These are phyloP conservation scores for Novakomyces olei DNA, from an alignment of 805 yeast genomes.

Conservation along the genomic window DNA sequence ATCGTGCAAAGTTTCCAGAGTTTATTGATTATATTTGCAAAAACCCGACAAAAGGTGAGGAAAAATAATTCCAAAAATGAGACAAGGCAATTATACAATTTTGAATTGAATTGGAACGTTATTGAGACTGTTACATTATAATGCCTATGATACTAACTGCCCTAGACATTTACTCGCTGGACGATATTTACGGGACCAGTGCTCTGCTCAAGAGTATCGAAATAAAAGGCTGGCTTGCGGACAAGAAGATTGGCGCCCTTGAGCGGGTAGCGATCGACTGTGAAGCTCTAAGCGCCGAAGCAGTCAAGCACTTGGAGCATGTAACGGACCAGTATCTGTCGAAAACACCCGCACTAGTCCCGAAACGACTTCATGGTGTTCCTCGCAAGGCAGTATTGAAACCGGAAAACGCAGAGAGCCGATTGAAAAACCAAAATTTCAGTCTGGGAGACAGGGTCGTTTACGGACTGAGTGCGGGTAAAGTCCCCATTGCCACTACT, in stretches of 20 bases:
- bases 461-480: slow-evolving; percentile 67
- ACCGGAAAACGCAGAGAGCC: slow-evolving; percentile 48
- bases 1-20: slow-evolving; percentile 36
- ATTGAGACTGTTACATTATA: no score
- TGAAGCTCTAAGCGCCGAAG: slow-evolving; percentile 47
- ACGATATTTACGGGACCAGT: background rate
- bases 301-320: slow-evolving; percentile 46
- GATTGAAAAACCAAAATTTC: slow-evolving; percentile 54
- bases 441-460: slow-evolving; percentile 75
- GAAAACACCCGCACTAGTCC: slow-evolving; percentile 13
- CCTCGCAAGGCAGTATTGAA: slow-evolving; percentile 66
- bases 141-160: no score
- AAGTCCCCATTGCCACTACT: slow-evolving; percentile 63
- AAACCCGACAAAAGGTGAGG: no score
- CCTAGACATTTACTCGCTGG: no score
- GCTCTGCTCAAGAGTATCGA: background rate
- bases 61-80: no score
- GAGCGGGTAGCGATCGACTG: slow-evolving; percentile 51
- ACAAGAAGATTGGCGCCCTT: slow-evolving; percentile 17
- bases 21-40: slow-evolving; percentile 26
- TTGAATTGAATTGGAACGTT: no score
- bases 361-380: slow-evolving; percentile 43
- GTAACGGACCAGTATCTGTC: slow-evolving; percentile 22
- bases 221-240: slow-evolving; percentile 24
- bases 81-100: no score